These are phyloP conservation scores for Cajanus cajan DNA, from an alignment of 306 rosid species.

Conservation along the genomic window DNA sequence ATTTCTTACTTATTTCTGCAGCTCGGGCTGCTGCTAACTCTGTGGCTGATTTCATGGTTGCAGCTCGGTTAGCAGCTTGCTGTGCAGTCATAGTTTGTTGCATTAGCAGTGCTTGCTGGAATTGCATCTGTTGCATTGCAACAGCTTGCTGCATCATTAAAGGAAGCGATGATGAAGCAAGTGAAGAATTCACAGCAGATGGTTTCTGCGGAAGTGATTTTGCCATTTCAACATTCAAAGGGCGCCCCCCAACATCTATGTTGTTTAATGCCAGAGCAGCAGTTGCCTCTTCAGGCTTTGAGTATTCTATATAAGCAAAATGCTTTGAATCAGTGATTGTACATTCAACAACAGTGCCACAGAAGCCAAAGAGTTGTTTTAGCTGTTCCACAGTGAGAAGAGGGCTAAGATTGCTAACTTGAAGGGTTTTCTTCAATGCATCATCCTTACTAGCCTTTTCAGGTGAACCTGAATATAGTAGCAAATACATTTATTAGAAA, in stretches of 20 bases:
- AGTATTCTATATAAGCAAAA: conserved; percentile 97
- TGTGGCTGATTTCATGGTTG: conserved; percentile 95
- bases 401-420: conserved; percentile 99
- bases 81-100: conserved; percentile 94
- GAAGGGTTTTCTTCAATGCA: conserved; percentile 82
- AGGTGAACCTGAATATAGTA: conserved; percentile 55
- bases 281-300: conserved; percentile 88
- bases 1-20: conserved; percentile 90
- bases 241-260: conserved; percentile 98
- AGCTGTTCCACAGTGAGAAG: conserved; percentile 96
- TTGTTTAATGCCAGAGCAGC: conserved; percentile 94
- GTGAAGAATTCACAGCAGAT: conserved; percentile 48
- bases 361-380: conserved; percentile 89
- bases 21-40: conserved; percentile 99
- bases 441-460: conserved; percentile 78
- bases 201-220: conserved; percentile 87
- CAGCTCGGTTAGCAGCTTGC: conserved; percentile 95
- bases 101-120: conserved; percentile 96
- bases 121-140: conserved; percentile 99
- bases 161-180: conserved; percentile 84
- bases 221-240: conserved; percentile 99
- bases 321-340: conserved; percentile 94
- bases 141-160: conserved; percentile 99
- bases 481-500: conserved; percentile 23
- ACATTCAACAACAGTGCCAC: conserved; percentile 95